Conservation (phyloP, 2,329 filamentous ascomycete genomes). For the Scytalidium lignicola region DNA sequence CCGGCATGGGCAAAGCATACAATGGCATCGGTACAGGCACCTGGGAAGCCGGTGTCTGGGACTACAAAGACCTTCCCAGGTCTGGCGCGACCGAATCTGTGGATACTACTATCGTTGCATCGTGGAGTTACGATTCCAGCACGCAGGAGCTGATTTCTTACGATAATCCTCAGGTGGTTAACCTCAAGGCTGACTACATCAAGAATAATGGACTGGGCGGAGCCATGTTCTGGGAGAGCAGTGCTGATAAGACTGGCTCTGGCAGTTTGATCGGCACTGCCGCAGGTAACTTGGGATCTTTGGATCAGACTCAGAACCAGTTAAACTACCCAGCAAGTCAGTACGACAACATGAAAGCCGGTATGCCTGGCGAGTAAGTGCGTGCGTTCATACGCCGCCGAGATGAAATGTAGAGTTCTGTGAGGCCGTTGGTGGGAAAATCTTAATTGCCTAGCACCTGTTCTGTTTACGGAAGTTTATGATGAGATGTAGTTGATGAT, state of each 20-base stretch:
- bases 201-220: slow-evolving; percentile 60
- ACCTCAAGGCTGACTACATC: slow-evolving; percentile 62
- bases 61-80: slow-evolving; percentile 72
- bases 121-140: slow-evolving; percentile 63
- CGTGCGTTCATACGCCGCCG: slow-evolving; percentile 16
- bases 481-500: too few species aligned
- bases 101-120: slow-evolving; percentile 55
- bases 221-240: slow-evolving; percentile 83
- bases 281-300: slow-evolving; percentile 33
- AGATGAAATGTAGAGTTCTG: background rate
- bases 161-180: slow-evolving; percentile 56
- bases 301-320: slow-evolving; percentile 44
- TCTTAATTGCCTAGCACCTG: too few species aligned
- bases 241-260: slow-evolving; percentile 55
- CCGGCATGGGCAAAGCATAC: slow-evolving; percentile 61
- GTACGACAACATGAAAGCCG: slow-evolving; percentile 48
- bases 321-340: slow-evolving; percentile 48
- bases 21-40: slow-evolving; percentile 60
- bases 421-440: background rate
- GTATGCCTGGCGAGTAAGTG: slow-evolving; percentile 24
- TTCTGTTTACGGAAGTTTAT: too few species aligned
- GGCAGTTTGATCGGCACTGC: slow-evolving; percentile 55
- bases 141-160: slow-evolving; percentile 65
- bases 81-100: slow-evolving; percentile 51
- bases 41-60: slow-evolving; percentile 73